These are phyloP conservation scores for Passalora sequoiae DNA, from an alignment of 2,329 filamentous ascomycete species.

Conservation along the genomic window DNA sequence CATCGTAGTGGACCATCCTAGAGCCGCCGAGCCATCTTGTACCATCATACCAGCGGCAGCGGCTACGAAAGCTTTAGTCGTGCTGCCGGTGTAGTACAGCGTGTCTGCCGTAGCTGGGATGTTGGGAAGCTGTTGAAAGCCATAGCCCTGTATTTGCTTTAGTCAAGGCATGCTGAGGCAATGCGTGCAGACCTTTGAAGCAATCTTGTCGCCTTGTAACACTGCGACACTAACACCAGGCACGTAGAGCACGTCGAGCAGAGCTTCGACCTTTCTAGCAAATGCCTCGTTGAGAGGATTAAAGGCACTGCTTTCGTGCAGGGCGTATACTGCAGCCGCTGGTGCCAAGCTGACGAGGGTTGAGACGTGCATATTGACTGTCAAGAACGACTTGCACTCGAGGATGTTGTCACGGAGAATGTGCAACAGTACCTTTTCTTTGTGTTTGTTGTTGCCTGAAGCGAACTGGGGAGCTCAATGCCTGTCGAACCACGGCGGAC, in stretches of 20 bases:
- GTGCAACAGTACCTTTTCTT: too few relatives aligned
- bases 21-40: background rate
- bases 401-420: too few relatives aligned
- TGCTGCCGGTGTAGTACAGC: slow-evolving; percentile 25
- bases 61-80: slow-evolving; percentile 27
- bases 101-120: slow-evolving; percentile 20
- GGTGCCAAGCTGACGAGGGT: too few relatives aligned
- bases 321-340: too few relatives aligned
- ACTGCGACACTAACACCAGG: slow-evolving; percentile 13
- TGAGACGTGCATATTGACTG: too few relatives aligned
- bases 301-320: too few relatives aligned
- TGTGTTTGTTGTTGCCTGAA: too few relatives aligned
- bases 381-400: too few relatives aligned
- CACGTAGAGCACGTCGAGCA: background rate
- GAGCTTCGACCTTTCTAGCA: slow-evolving; percentile 1
- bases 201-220: background rate
- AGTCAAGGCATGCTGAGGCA: background rate
- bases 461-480: too few relatives aligned
- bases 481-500: too few relatives aligned
- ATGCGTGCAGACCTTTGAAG: slow-evolving; percentile 1
- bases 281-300: background rate
- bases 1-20: slow-evolving; percentile 33
- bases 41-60: slow-evolving; percentile 21
- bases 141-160: slow-evolving; percentile 10
- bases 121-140: slow-evolving; percentile 9